Evolutionary conservation across 2,329 filamentous ascomycete genomes (phyloP).

Genomic region (Colletotrichum caudatum): DNA sequence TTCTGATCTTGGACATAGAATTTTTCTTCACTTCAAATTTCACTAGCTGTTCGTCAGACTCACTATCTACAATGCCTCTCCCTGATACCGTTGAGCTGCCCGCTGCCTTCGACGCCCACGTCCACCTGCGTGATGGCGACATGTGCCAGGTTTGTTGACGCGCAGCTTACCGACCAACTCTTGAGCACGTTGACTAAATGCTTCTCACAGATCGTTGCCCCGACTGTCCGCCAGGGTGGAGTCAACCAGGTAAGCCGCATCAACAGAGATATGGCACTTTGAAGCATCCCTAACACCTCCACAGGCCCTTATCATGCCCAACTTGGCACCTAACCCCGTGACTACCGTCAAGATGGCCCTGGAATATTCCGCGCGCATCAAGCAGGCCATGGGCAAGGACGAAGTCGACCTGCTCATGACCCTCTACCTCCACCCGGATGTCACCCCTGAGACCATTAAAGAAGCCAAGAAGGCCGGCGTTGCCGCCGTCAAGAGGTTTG

Average conservation of each 20-base stretch:
- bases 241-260: constrained; percentile 61
- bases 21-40: background rate
- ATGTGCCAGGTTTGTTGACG: constrained; percentile 62
- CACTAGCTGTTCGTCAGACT: background rate
- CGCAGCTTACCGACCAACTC: no score
- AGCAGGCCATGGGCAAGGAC: constrained; percentile 56
- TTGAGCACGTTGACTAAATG: background rate
- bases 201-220: constrained; percentile 55
- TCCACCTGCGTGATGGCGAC: constrained; percentile 76
- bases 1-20: background rate
- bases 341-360: constrained; percentile 72
- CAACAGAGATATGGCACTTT: background rate
- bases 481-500: constrained; percentile 69
- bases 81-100: constrained; percentile 63
- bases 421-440: constrained; percentile 72
- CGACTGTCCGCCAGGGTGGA: constrained; percentile 68
- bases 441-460: constrained; percentile 77
- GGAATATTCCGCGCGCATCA: constrained; percentile 72
- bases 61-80: constrained; percentile 31
- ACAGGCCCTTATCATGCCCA: constrained; percentile 61
- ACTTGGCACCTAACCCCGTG: constrained; percentile 71
- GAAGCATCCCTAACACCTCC: constrained; percentile 5
- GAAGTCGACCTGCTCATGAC: constrained; percentile 79
- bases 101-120: constrained; percentile 75
- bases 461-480: constrained; percentile 81